Evolutionary conservation across 306 rosid genomes (phyloP).

Genomic region (Prinsepia uniflora): DNA sequence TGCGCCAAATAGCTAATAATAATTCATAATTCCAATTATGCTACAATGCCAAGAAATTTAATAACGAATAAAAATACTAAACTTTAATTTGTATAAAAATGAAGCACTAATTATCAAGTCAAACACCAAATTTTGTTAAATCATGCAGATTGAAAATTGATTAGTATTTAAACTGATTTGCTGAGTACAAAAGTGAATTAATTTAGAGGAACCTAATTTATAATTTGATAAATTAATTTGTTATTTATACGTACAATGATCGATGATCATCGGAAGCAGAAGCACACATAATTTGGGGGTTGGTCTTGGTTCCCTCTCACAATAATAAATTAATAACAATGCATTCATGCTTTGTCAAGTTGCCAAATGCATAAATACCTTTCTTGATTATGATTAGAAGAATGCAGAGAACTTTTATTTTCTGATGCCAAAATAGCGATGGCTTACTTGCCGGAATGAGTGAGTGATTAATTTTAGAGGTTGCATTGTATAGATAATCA

Average conservation of each 20-base stretch:
- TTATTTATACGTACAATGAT: no score
- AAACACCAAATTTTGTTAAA: no score
- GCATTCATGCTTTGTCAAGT: neutral
- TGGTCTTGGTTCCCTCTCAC: neutral
- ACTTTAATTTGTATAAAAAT: neutral
- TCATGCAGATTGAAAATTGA: no score
- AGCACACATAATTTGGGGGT: neutral
- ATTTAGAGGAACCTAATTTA: no score
- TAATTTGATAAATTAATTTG: neutral
- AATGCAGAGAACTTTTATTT: conserved; percentile 23
- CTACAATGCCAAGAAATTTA: no score
- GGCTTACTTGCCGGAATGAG: no score
- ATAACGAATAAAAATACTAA: conserved; percentile 5
- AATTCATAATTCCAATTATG: neutral
- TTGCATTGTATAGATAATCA: no score
- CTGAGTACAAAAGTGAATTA: neutral
- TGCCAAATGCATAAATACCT: neutral
- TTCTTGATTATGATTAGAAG: neutral
- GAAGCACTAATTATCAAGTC: no score
- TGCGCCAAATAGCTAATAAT: neutral
- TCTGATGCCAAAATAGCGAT: conserved; percentile 17
- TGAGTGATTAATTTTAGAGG: no score
- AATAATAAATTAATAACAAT: neutral
- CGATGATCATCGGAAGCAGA: no score
- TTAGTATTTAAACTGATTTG: no score